Base-by-base conservation (phyloP, 768 basidiomycete genomes). In the Tulasnella sp. region DNA sequence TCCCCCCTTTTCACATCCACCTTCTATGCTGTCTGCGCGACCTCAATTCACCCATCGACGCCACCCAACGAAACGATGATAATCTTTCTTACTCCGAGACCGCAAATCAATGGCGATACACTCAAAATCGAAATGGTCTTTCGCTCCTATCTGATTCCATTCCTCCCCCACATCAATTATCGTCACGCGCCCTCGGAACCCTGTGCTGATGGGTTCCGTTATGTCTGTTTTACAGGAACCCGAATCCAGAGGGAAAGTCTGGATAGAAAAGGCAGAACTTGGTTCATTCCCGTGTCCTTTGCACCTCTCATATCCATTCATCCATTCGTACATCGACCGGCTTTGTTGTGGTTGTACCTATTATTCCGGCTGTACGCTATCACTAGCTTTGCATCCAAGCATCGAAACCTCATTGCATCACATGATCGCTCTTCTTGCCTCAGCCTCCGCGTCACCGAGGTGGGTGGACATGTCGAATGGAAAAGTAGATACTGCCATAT, bases 71-170 rank as follows among this genome's bases (percentile, higher is more conserved):
- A 45, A 51, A 65, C 70, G 82, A 84, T 84, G 84, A 86, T 78
- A 78, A 73, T 65, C 72, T 75, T 73, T 72, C 76, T 76, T 72
- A n/a, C 86, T 73, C 91, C 93, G 93, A 93, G 92, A 94, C 93
- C 90, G 94, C 88, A 91, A 95, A 88, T 73, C 74, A 62, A 70
- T 73, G 72, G 69, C 73, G 92, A 89, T 88, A 83, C 86, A 92
- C 75, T 85, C 79, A 73, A 74, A 81, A 89, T 88, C 86, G 81
- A 76, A 42, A 68, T 81, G 72, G 90, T 96, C 92, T 94, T 94
- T 94, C 92, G 91, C 92, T 94, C 90, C 91, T 94, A 94, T 94
- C 90, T 94, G 92, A 94, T 73, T 63, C 65, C 63, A 68, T 55
- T 65, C 58, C 52, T 45, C 50, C 45, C 59, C 56, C 67, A 55